These are phyloP conservation scores for Chlorella variabilis DNA, from an alignment of 163 green algal species.

Conservation along the genomic window DNA sequence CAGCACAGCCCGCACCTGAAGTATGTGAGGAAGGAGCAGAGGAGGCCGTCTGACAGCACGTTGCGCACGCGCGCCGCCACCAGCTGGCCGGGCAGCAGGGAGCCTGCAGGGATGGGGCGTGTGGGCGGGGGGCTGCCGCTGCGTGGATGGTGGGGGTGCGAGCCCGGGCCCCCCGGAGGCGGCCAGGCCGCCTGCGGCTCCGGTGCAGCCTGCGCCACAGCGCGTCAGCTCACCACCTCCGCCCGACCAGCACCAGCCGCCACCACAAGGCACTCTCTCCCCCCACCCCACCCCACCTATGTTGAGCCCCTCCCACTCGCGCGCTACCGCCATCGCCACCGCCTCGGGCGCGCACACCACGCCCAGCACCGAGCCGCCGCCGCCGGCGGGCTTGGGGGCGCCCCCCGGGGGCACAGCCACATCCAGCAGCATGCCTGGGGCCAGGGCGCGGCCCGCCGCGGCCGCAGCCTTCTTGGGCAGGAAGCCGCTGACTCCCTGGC, in stretches of 20 bases:
- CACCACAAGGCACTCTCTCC: no score
- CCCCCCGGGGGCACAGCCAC: slow-evolving; percentile 46
- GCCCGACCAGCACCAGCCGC: no score
- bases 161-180: no score
- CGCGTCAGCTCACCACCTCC: no score
- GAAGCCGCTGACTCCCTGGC: slow-evolving; percentile 67
- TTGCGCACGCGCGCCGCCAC: slow-evolving; percentile 55
- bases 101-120: slow-evolving; percentile 28
- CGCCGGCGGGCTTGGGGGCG: not conserved
- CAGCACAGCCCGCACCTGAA: no score
- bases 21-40: slow-evolving; percentile 88
- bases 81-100: slow-evolving; percentile 62
- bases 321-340: slow-evolving; percentile 45
- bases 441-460: slow-evolving; percentile 32
- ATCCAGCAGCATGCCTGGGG: slow-evolving; percentile 71
- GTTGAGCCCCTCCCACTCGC: slow-evolving; percentile 60
- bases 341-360: slow-evolving; percentile 48
- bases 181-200: no score
- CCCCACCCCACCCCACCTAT: slow-evolving; percentile 38
- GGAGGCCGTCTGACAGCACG: slow-evolving; percentile 81
- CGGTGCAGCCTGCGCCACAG: no score
- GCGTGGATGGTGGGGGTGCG: not conserved
- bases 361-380: slow-evolving; percentile 32
- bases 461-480: slow-evolving; percentile 55
- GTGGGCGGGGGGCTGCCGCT: not conserved